Conservation (phyloP, 169 alveolate species). For the Eimeria falciformis region DNA sequence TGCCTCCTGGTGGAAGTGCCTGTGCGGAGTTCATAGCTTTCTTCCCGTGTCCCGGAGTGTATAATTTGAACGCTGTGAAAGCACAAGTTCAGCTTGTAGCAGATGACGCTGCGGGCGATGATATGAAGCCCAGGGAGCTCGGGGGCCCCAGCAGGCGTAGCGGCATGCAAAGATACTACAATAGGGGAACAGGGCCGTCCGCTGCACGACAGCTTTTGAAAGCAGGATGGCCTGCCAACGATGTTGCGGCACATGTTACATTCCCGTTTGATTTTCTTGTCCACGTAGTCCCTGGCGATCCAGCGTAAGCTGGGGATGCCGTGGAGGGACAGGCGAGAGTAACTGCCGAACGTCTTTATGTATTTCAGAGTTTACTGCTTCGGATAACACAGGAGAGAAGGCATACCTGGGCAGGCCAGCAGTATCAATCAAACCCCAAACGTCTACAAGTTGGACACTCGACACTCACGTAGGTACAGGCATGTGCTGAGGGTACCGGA, state of each 20-base stretch:
- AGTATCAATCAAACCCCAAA: no score
- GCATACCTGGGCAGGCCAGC: no score
- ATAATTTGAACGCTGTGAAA: not conserved
- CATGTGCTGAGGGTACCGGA: no score
- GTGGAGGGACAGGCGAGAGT: no score
- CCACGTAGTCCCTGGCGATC: not conserved
- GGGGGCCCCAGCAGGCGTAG: not conserved
- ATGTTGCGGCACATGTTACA: not conserved
- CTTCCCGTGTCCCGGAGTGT: slow-evolving; percentile 9
- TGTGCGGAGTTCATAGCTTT: slow-evolving; percentile 19
- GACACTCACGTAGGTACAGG: no score
- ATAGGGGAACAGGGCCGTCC: not conserved
- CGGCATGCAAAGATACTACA: not conserved
- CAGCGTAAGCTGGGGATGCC: not conserved
- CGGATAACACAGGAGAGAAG: no score
- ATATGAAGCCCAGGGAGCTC: not conserved
- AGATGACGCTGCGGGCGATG: not conserved
- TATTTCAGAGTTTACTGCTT: no score
- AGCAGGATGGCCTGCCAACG: not conserved
- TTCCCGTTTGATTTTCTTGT: slow-evolving; percentile 15
- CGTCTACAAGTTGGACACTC: no score
- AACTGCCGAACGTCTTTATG: no score
- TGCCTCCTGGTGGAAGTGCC: slow-evolving; percentile 7
- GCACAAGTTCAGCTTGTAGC: not conserved
- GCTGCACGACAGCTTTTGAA: not conserved